A percentile compares a stretch with the other conserved stretches of the same genome.
These are phyloP conservation scores for Polytrichum commune DNA, from an alignment of 225 moss, liverwort and hornwort species.

Conservation along the genomic window DNA sequence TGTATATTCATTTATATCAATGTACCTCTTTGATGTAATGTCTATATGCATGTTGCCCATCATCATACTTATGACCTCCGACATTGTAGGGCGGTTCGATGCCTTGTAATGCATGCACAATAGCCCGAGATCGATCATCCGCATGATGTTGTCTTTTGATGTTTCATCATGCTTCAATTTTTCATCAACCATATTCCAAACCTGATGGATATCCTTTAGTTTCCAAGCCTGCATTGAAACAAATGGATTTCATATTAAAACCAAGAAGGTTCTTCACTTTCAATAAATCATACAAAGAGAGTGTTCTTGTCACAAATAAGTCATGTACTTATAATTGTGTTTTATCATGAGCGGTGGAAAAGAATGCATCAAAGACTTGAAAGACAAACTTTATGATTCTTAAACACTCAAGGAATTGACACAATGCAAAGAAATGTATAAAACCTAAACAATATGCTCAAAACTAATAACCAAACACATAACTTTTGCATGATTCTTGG, in stretches of 20 bases:
- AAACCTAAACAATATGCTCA: too few relatives aligned
- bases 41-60: not conserved
- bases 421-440: too few relatives aligned
- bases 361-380: not conserved
- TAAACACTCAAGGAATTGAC: not conserved
- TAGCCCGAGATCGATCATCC: not conserved
- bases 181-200: not conserved
- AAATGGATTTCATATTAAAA: not conserved
- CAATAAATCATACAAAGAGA: too few relatives aligned
- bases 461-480: too few relatives aligned
- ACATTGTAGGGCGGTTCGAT: constrained; percentile 1
- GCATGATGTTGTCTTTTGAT: not conserved
- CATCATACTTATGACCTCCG: not conserved
- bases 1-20: not conserved
- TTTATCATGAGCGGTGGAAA: not conserved
- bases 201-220: not conserved
- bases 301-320: not conserved
- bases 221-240: not conserved
- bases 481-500: too few relatives aligned
- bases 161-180: not conserved
- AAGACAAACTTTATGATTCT: too few relatives aligned
- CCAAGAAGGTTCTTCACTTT: not conserved
- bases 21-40: not conserved
- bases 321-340: not conserved
- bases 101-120: not conserved